Percentiles rank a stretch among this genome's conserved stretches.
These are phyloP conservation scores for Scheffersomyces insectosa DNA, from an alignment of 1,139 yeast genomes.

Conservation along the genomic window DNA sequence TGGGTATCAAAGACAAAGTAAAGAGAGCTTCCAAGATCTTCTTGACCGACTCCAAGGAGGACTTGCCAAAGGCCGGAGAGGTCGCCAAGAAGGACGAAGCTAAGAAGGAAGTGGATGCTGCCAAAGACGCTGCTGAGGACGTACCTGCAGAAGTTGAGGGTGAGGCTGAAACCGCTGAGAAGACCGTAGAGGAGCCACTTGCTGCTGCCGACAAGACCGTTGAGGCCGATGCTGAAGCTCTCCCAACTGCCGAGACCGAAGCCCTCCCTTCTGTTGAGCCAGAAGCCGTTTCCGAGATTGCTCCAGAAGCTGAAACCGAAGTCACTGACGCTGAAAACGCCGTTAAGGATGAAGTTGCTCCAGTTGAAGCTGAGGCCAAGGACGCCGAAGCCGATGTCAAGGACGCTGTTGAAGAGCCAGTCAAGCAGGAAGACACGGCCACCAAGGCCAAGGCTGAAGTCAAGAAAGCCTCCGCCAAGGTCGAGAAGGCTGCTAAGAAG, in stretches of 20 bases:
- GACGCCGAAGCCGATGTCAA: slow-evolving; percentile 7
- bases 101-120: slow-evolving; percentile 11
- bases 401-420: slow-evolving; percentile 13
- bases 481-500: slow-evolving; percentile 44
- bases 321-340: slow-evolving; percentile 11
- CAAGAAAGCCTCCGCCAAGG: slow-evolving; percentile 26
- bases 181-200: slow-evolving; percentile 5
- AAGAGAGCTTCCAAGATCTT: slow-evolving; percentile 49
- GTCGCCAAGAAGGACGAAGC: slow-evolving; percentile 11
- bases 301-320: slow-evolving; percentile 13
- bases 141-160: slow-evolving; percentile 10
- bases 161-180: slow-evolving; percentile 11
- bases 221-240: slow-evolving; percentile 3
- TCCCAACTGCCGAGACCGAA: slow-evolving; percentile 10
- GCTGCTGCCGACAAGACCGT: slow-evolving; percentile 3
- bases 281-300: slow-evolving; percentile 1
- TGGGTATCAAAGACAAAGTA: slow-evolving; percentile 49
- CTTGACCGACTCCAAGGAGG: slow-evolving; percentile 33
- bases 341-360: slow-evolving; percentile 2
- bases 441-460: slow-evolving; percentile 34
- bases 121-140: slow-evolving; percentile 10
- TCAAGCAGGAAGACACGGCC: slow-evolving; percentile 9
- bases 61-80: slow-evolving; percentile 15
- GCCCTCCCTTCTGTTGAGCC: slow-evolving; percentile 7
- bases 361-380: slow-evolving; percentile 4